Evolutionary conservation across 345 rosid genomes (phyloP), one percentile per base, ranked within the genome.

Genomic region (Eucalyptus cloeziana): DNA sequence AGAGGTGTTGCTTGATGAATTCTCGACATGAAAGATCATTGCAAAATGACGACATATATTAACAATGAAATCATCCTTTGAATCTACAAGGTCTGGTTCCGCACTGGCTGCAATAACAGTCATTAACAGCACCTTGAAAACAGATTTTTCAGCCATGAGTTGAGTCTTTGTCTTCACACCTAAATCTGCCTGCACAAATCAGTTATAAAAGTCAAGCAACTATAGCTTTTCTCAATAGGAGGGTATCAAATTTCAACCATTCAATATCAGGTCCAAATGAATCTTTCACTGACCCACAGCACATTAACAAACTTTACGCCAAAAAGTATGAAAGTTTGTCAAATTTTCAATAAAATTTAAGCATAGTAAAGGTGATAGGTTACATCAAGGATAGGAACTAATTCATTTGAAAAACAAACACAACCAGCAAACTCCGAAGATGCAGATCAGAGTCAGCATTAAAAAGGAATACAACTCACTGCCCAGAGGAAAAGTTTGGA

Each of bases 111-210:
- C 98, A 92, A 98, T 93, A 90, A 95, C 90, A 30, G 99, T 97
- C 94, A 93, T 95, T 86, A 98, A 92, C 51, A 98, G 93, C 90
- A 94, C 96, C 95, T 98, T 98, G 93, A 98, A 97, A 92, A 98
- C 99, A 4, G 99, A 97, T 93, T 97, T 98, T 93, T 98, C 99
- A 86, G 99, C 99, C 95, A 97, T 92, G 88, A 98, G 97, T 91
- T 98, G 99, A 88, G 99, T 97, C 96, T 98, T 98, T 37, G 99
- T 98, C 96, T 98, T 98, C 88, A 98, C 99, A 89, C 99, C 99
- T 87, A 97, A 92, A 90, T 98, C 99, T 86, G 96, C 97, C 99
- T 98, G 97, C 92, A 88, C 15, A 13, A 76, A 76, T 76, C 83
- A 76, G 47, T 37, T 76, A 76, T 21, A 21, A 37, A 76, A 7